phyloP scores from a whole-genome alignment of 345 rosid species.

The Gossypium mustelinum region DNA sequence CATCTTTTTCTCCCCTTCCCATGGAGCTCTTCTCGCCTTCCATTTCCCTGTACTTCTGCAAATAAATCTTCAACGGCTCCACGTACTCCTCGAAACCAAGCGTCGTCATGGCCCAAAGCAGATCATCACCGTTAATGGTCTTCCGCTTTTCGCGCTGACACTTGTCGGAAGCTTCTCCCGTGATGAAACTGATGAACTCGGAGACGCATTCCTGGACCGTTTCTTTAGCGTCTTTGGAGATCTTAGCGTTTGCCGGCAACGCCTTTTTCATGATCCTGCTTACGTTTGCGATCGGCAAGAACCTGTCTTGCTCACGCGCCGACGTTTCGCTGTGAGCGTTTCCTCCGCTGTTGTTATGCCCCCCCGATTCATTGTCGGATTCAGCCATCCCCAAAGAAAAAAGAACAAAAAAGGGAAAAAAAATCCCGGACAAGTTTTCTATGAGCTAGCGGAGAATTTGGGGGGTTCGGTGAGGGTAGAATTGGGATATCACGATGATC shows the following conservation, averaged over 20 bases:
- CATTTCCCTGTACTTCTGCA: conserved; percentile 66
- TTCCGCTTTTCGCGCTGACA: conserved; percentile 69
- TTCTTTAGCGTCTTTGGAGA: conserved; percentile 73
- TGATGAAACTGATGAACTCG: conserved; percentile 69
- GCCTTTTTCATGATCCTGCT: conserved; percentile 43
- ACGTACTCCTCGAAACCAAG: conserved; percentile 70
- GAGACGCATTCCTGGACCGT: conserved; percentile 78
- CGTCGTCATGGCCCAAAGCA: conserved; percentile 78
- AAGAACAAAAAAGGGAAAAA: neutral
- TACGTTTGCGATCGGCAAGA: conserved; percentile 50
- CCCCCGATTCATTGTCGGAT: conserved; percentile 68
- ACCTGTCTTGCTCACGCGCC: conserved; percentile 56
- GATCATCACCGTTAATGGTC: conserved; percentile 75
- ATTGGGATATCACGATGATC: neutral
- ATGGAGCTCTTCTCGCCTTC: conserved; percentile 55
- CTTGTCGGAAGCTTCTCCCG: conserved; percentile 75
- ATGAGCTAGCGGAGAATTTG: neutral
- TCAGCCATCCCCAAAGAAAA: conserved; percentile 46
- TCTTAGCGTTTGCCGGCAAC: conserved; percentile 67
- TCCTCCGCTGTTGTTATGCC: conserved; percentile 31
- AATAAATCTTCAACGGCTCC: conserved; percentile 57
- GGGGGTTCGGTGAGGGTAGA: neutral
- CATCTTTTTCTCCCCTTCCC: conserved; percentile 42
- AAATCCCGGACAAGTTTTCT: neutral
- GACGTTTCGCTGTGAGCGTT: conserved; percentile 35